These are phyloP conservation scores for Wickerhamia fluorescens DNA, from an alignment of 805 yeast genomes.

Conservation along the genomic window DNA sequence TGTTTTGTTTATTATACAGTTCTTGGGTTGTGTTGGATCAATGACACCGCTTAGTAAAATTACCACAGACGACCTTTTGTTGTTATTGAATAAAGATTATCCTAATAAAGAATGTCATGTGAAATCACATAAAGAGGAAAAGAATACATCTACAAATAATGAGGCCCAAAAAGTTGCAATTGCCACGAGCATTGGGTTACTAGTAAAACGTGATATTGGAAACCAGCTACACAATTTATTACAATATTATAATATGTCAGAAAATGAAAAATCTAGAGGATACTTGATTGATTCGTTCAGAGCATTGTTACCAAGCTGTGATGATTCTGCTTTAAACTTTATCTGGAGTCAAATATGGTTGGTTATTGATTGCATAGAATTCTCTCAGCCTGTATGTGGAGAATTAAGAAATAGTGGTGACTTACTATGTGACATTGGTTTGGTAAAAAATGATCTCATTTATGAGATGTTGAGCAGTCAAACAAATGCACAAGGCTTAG, in stretches of 20 bases:
- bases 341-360: constrained; percentile 19
- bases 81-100: constrained; percentile 17
- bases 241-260: constrained; percentile 3
- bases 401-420: constrained; percentile 32
- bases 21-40: constrained; percentile 44
- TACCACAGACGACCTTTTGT: constrained; percentile 29
- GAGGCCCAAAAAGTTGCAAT: constrained; percentile 6
- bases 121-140: constrained; percentile 3
- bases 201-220: constrained; percentile 4
- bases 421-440: constrained; percentile 21
- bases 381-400: constrained; percentile 11
- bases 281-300: constrained; percentile 14
- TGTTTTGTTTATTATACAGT: constrained; percentile 31
- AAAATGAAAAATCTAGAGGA: constrained; percentile 3
- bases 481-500: neutral
- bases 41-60: constrained; percentile 6
- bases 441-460: constrained; percentile 8
- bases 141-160: constrained; percentile 4
- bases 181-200: constrained; percentile 6
- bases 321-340: constrained; percentile 15
- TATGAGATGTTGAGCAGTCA: constrained; percentile 10
- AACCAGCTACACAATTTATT: constrained; percentile 4
- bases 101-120: constrained; percentile 10
- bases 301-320: constrained; percentile 4
- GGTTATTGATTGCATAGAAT: constrained; percentile 9